A percentile compares a stretch with the other conserved stretches of the same genome.
Conservation (phyloP, 306 rosid genomes). For the Citrullus amarus region DNA sequence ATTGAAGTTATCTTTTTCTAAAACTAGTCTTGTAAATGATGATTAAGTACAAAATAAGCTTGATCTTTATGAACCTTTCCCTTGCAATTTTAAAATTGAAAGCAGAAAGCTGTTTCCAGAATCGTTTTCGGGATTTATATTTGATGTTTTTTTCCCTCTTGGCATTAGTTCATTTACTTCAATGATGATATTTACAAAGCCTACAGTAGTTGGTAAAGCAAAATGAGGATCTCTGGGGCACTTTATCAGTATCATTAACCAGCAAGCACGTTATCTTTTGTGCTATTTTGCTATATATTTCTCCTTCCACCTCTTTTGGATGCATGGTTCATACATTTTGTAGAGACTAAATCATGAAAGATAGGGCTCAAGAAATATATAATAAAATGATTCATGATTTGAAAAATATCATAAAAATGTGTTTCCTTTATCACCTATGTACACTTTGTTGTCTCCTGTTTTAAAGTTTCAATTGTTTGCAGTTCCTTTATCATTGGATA, state of each 20-base stretch:
- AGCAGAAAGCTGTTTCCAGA: background rate
- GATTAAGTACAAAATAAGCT: background rate
- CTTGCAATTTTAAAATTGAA: background rate
- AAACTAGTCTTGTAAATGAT: background rate
- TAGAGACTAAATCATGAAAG: background rate
- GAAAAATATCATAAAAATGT: background rate
- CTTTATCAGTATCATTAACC: background rate
- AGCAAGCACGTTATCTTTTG: background rate
- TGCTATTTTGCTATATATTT: background rate
- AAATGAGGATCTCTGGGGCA: background rate
- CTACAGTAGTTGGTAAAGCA: background rate
- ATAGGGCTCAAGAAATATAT: background rate
- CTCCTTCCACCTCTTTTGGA: background rate
- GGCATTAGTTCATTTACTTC: background rate
- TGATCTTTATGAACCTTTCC: background rate
- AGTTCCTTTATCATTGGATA: slow-evolving; percentile 53
- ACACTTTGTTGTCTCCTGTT: background rate
- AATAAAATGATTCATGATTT: background rate
- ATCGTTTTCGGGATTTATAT: background rate
- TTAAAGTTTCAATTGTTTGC: slow-evolving; percentile 20
- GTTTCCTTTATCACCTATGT: background rate
- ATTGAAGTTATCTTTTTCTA: background rate
- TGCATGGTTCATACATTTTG: background rate
- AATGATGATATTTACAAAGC: background rate
- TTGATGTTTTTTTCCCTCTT: background rate